A percentile compares a stretch with the other conserved stretches of the same genome.
phyloP scores from a whole-genome alignment of 1,284 basidiomycete species.

The Calocybe gambosa region DNA sequence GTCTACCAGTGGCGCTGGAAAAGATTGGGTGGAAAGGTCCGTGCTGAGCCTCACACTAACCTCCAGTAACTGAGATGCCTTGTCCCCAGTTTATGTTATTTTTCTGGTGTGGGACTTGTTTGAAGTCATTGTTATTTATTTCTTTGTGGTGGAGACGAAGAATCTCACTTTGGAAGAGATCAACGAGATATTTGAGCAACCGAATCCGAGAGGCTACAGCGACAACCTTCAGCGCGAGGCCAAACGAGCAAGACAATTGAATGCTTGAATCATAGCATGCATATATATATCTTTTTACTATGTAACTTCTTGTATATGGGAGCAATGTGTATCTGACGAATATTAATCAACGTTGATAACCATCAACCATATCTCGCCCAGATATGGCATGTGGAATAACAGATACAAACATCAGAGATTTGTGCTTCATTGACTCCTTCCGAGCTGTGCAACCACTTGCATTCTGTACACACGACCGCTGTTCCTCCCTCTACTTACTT shows the following conservation, averaged over 20 bases:
- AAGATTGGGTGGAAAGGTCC: conserved; percentile 40
- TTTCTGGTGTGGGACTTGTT: conserved; percentile 49
- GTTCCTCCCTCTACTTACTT: conserved; percentile 12
- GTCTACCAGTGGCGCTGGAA: conserved; percentile 40
- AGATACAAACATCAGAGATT: conserved; percentile 19
- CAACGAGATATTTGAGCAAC: conserved; percentile 42
- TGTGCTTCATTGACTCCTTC: conserved; percentile 6
- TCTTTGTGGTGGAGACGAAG: conserved; percentile 38
- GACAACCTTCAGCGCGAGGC: conserved; percentile 22
- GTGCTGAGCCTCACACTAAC: conserved; percentile 2
- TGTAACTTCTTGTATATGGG: too few species aligned
- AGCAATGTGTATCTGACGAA: too few species aligned
- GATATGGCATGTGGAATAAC: conserved; percentile 13
- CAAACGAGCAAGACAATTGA: conserved; percentile 10
- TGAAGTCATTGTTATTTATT: conserved; percentile 51
- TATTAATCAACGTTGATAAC: not conserved
- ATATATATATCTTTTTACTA: too few species aligned
- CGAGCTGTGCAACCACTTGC: conserved; percentile 13
- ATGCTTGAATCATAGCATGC: not conserved
- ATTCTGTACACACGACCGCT: conserved; percentile 34
- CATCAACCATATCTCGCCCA: too few species aligned
- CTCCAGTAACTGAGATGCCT: not conserved
- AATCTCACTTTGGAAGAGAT: conserved; percentile 49
- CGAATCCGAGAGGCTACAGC: conserved; percentile 39
- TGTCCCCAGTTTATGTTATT: conserved; percentile 38